phyloP scores from a whole-genome alignment of 1,284 basidiomycete genomes.

The Melampsora americana region DNA sequence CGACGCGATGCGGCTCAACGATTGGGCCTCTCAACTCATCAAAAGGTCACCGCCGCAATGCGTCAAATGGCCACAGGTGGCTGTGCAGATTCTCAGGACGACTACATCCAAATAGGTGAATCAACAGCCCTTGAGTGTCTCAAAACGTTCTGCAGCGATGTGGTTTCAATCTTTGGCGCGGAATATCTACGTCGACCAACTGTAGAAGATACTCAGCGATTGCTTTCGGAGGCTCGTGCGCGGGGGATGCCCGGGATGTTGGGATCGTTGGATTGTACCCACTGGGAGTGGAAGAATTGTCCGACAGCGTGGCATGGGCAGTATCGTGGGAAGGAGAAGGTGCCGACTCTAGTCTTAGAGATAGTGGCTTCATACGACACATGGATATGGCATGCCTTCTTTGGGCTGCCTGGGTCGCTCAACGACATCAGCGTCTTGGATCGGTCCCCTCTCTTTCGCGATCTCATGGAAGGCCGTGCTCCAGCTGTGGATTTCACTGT shows the following conservation, averaged over 20 bases:
- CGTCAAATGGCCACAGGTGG: background rate
- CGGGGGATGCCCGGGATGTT: constrained; percentile 19
- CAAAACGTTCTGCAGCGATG: background rate
- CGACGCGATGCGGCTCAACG: background rate
- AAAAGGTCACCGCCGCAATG: constrained; percentile 15
- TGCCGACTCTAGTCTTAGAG: background rate
- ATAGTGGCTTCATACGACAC: background rate
- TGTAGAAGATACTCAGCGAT: background rate
- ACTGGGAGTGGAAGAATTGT: too few species aligned
- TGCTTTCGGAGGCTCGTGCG: background rate
- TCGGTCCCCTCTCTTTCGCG: too few species aligned
- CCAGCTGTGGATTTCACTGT: too few species aligned
- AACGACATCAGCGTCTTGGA: too few species aligned
- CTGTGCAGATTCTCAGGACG: too few species aligned
- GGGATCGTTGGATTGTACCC: too few species aligned
- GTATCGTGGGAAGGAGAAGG: constrained; percentile 26
- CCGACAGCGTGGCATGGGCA: too few species aligned
- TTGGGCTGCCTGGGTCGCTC: too few species aligned
- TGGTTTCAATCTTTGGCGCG: background rate
- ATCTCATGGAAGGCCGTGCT: too few species aligned
- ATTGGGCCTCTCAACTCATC: constrained; percentile 18
- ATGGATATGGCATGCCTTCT: too few species aligned
- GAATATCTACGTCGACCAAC: constrained; percentile 22
- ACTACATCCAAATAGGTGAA: too few species aligned
- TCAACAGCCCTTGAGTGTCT: too few species aligned